Percentiles rank a stretch among this genome's conserved stretches.
phyloP scores from a whole-genome alignment of 345 rosid genomes.

The Erysimum cheiranthoides region DNA sequence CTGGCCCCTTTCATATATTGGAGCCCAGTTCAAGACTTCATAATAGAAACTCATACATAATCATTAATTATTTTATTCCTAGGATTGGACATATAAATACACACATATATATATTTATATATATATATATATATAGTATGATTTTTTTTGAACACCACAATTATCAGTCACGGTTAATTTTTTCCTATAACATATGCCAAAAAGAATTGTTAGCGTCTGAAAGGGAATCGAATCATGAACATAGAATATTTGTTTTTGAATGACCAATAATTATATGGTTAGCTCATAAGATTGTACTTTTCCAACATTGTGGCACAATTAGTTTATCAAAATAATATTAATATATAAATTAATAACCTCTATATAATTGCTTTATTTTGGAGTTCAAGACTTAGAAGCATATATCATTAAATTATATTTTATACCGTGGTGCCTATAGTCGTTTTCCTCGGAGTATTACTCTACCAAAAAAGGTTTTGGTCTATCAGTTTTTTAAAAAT shows the following conservation, averaged over 20 bases:
- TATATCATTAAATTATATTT: neutral
- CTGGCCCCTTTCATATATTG: conserved; percentile 36
- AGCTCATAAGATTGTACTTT: conserved; percentile 37
- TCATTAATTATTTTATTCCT: conserved; percentile 37
- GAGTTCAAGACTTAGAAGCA: conserved; percentile 7
- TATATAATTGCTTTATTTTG: conserved; percentile 14
- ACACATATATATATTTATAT: neutral
- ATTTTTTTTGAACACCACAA: conserved; percentile 21
- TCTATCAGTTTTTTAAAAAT: neutral
- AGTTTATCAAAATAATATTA: neutral
- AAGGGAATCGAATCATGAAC: conserved; percentile 34
- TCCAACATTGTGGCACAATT: conserved; percentile 38
- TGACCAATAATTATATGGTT: conserved; percentile 32
- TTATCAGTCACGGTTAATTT: conserved; percentile 18
- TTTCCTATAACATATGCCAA: conserved; percentile 12
- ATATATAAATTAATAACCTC: neutral
- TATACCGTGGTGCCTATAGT: neutral
- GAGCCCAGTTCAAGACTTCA: conserved; percentile 32
- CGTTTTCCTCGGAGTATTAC: conserved; percentile 13
- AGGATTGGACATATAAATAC: conserved; percentile 24
- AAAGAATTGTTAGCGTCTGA: conserved; percentile 27
- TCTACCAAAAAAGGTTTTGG: conserved; percentile 15
- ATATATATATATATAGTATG: conserved; percentile 8
- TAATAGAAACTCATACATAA: conserved; percentile 25
- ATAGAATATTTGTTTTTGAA: neutral